Percentiles rank a stretch among this genome's conserved stretches.
phyloP scores from a whole-genome alignment of 257 asterid genomes.

The Przewalskia tangutica region DNA sequence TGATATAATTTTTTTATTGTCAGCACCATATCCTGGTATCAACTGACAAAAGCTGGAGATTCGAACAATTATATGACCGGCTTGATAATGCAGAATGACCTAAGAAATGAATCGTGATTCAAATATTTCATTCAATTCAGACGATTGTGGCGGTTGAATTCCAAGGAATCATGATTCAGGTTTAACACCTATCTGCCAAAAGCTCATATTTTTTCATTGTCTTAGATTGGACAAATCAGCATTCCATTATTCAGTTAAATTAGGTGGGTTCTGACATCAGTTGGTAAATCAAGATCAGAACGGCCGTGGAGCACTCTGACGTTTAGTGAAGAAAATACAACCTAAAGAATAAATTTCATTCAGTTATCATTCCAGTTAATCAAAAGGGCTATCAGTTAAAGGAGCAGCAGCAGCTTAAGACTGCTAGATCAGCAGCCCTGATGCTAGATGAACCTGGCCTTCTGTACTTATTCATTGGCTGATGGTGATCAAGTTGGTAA shows the following conservation, averaged over 20 bases:
- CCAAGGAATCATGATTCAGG: neutral
- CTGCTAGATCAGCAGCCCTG: neutral
- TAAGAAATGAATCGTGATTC: neutral
- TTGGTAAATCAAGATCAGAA: neutral
- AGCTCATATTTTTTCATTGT: neutral
- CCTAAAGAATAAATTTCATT: neutral
- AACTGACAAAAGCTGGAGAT: neutral
- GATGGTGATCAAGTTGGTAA: neutral
- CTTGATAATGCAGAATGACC: neutral
- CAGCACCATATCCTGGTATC: neutral
- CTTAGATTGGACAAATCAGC: neutral
- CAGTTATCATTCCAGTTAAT: neutral
- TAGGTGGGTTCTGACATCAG: neutral
- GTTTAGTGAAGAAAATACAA: slow-evolving; percentile 1
- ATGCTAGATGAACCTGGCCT: neutral
- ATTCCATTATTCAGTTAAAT: neutral
- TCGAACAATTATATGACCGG: neutral
- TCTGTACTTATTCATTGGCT: neutral
- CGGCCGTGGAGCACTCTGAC: neutral
- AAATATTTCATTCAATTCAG: neutral
- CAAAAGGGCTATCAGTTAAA: neutral
- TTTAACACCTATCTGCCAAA: neutral
- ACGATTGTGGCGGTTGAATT: neutral
- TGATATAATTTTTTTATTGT: neutral
- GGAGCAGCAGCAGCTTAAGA: neutral